A percentile compares a stretch with the other conserved stretches of the same genome.
Conservation (phyloP, 106 monocot genomes). For the Dendrobium chrysotoxum region DNA sequence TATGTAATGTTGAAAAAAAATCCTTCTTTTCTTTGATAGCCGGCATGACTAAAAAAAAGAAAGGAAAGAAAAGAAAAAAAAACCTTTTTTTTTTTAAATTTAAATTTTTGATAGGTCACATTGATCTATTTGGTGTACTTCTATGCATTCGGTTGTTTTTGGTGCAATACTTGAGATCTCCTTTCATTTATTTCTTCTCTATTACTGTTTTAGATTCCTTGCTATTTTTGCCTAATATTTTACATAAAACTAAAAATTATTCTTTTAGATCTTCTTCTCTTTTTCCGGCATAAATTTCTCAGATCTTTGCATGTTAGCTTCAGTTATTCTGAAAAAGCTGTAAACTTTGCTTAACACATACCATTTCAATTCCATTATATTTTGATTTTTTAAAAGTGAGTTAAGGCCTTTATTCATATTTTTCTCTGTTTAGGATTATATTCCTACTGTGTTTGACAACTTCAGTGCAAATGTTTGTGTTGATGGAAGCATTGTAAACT, state of each 20-base stretch:
- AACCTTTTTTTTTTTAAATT: neutral
- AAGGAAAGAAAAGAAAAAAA: neutral
- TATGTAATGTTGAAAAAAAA: constrained; percentile 1
- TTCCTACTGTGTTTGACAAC: constrained; percentile 58
- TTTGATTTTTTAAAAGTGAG: neutral
- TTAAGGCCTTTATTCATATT: neutral
- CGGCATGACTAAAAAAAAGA: neutral
- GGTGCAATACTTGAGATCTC: neutral
- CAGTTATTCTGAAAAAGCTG: neutral
- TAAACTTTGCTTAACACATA: neutral
- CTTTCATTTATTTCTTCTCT: too few relatives aligned
- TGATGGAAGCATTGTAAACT: constrained; percentile 51
- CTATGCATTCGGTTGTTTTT: neutral
- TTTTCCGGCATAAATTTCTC: neutral
- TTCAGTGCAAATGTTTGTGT: constrained; percentile 58
- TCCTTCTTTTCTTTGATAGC: neutral
- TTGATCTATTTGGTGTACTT: neutral
- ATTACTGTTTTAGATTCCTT: too few relatives aligned
- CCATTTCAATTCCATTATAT: neutral
- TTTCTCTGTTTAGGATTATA: constrained; percentile 31
- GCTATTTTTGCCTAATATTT: neutral
- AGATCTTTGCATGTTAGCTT: neutral
- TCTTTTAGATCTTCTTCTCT: neutral
- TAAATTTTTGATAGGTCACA: neutral
- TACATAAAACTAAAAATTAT: neutral